Evolutionary conservation across 23 red algal species (phyloP), one percentile per base, ranked within the genome.

Genomic region (Agarophyton chilense): DNA sequence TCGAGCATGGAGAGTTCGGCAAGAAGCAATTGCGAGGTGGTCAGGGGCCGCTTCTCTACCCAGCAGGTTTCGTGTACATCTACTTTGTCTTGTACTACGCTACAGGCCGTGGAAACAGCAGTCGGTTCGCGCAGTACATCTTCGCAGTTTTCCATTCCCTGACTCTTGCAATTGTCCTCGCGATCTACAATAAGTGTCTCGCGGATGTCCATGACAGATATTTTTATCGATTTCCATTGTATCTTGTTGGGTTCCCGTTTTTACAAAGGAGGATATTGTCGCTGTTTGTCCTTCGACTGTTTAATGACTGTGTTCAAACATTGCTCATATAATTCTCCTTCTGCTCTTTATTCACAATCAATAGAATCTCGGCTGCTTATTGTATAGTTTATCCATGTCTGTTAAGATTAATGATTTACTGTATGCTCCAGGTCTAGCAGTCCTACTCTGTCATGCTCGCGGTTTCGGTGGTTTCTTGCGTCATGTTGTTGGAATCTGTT

Each of bases 291-390:
- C 86, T 98, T 33, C 84, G 96, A 18, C 78, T 98, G 29, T 98
- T 98, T 60, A 98, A 98, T 79, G 96, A 98, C 81, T 88, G 71
- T 21, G 90, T 98, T 47, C 92, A 95, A 26, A 74, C 75, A n/a
- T 55, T 95, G n/a, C 17, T 93, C 14, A 68, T 78, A 13, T 78
- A 93, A 32, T 28, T 79, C 12, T 28, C 92, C 13, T 98, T 17
- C 42, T 95, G 29, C 80, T 98, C n/a, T n/a, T n/a, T n/a, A n/a
- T n/a, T n/a, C n/a, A n/a, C n/a, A n/a, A n/a, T n/a, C n/a, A n/a
- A n/a, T n/a, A n/a, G n/a, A n/a, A n/a, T n/a, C n/a, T n/a, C n/a
- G n/a, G n/a, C n/a, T n/a, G n/a, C n/a, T n/a, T n/a, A n/a, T n/a
- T n/a, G n/a, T n/a, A n/a, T n/a, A n/a, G n/a, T n/a, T n/a, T n/a